A percentile compares a stretch with the other conserved stretches of the same genome.
Conservation (phyloP, 306 rosid genomes). For the Citrullus colocynthis region DNA sequence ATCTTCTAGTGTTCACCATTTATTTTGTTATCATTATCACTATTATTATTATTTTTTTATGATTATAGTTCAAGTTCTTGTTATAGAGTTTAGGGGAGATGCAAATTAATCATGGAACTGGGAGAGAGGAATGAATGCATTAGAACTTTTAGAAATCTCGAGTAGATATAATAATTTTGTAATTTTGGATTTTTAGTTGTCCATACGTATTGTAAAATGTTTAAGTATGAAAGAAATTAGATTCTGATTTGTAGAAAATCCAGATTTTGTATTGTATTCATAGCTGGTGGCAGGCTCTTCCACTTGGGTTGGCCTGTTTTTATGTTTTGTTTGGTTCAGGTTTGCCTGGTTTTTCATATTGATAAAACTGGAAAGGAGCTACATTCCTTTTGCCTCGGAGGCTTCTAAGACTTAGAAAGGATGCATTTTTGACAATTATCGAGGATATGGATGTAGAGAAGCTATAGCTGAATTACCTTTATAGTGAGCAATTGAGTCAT, state of each 20-base stretch:
- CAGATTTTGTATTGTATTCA: not conserved
- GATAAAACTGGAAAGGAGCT: not conserved
- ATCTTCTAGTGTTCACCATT: not conserved
- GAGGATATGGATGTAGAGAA: not conserved
- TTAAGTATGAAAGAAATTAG: not conserved
- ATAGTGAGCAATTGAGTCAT: not conserved
- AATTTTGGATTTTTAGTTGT: not conserved
- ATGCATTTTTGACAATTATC: not conserved
- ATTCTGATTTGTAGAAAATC: not conserved
- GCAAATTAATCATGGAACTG: not conserved
- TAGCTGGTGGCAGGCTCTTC: not conserved
- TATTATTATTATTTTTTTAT: not conserved
- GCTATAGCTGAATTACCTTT: not conserved
- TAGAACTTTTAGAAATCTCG: not conserved
- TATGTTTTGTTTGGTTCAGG: not conserved
- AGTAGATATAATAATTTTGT: not conserved
- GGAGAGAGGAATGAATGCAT: not conserved
- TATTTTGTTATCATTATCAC: not conserved
- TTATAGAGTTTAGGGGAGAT: not conserved
- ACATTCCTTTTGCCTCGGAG: not conserved
- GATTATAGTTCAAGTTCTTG: not conserved
- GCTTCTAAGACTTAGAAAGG: not conserved
- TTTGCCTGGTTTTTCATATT: not conserved
- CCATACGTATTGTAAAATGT: not conserved
- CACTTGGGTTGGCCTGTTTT: not conserved